These are phyloP conservation scores for Hemisphaericaspora subhashii DNA, from an alignment of 1,139 yeast species.

Conservation along the genomic window DNA sequence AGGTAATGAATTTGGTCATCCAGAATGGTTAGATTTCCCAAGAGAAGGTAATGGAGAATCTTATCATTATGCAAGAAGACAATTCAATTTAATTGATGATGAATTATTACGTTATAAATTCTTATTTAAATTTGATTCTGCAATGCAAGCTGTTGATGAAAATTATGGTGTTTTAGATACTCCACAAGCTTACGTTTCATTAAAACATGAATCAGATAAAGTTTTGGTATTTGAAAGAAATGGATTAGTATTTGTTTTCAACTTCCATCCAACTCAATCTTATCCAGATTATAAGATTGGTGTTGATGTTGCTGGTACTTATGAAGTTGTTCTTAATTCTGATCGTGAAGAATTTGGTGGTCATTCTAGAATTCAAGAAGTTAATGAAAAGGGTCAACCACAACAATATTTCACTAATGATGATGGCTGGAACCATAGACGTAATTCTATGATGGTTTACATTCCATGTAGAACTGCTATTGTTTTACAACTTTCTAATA, in stretches of 20 bases:
- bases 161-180: constrained; percentile 71
- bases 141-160: constrained; percentile 76
- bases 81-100: constrained; percentile 83
- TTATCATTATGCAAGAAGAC: constrained; percentile 92
- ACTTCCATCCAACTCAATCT: constrained; percentile 83
- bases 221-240: constrained; percentile 87
- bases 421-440: constrained; percentile 77
- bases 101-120: constrained; percentile 75
- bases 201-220: constrained; percentile 87
- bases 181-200: constrained; percentile 81
- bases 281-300: constrained; percentile 88
- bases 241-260: constrained; percentile 80
- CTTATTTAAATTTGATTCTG: constrained; percentile 76
- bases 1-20: constrained; percentile 98
- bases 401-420: constrained; percentile 64
- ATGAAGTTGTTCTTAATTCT: constrained; percentile 71
- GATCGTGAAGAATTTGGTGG: constrained; percentile 81
- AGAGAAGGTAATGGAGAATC: constrained; percentile 84
- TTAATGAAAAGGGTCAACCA: constrained; percentile 35
- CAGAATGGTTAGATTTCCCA: constrained; percentile 98
- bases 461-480: constrained; percentile 81
- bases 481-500: constrained; percentile 46
- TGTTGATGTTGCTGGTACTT: constrained; percentile 75
- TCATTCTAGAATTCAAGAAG: constrained; percentile 66
- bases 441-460: constrained; percentile 76